Percentiles rank a stretch among this genome's conserved stretches.
These are phyloP conservation scores for Puccinia triticina DNA, from an alignment of 1,284 basidiomycete genomes.

Conservation along the genomic window DNA sequence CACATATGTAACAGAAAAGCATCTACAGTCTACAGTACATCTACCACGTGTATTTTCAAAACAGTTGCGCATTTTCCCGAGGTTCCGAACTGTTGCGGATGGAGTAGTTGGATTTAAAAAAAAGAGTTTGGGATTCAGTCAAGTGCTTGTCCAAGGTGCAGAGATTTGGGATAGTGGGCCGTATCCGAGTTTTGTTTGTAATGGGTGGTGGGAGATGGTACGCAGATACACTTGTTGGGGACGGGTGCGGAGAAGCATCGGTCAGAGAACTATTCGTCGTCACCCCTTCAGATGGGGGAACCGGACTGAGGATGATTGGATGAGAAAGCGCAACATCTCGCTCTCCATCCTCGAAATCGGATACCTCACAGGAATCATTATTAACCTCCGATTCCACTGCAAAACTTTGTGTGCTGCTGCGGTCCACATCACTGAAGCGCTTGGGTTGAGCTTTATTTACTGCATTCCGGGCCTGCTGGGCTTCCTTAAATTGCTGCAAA, in stretches of 20 bases:
- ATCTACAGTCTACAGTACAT: no score
- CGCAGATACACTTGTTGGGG: not conserved
- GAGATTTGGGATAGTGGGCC: conserved; percentile 23
- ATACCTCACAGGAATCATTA: not conserved
- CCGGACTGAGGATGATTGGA: not conserved
- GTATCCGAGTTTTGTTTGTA: not conserved
- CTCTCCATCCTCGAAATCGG: conserved; percentile 7
- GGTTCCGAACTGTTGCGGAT: not conserved
- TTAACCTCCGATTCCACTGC: not conserved
- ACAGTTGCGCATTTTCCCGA: not conserved
- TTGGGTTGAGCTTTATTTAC: not conserved
- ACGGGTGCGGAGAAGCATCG: not conserved
- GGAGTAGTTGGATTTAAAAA: conserved; percentile 23
- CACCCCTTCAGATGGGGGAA: not conserved
- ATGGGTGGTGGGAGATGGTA: conserved; percentile 26
- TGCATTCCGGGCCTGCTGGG: conserved; percentile 3
- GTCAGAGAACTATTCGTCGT: not conserved
- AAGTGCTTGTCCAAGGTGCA: conserved; percentile 35
- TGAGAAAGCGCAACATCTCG: not conserved
- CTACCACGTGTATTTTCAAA: not conserved
- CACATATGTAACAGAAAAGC: no score
- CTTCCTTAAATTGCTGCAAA: conserved; percentile 36
- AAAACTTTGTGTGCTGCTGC: not conserved
- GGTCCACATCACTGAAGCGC: not conserved
- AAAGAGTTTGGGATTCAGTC: conserved; percentile 21